Base-by-base conservation (phyloP, 805 yeast species). In the Lipomyces starkeyi region DNA sequence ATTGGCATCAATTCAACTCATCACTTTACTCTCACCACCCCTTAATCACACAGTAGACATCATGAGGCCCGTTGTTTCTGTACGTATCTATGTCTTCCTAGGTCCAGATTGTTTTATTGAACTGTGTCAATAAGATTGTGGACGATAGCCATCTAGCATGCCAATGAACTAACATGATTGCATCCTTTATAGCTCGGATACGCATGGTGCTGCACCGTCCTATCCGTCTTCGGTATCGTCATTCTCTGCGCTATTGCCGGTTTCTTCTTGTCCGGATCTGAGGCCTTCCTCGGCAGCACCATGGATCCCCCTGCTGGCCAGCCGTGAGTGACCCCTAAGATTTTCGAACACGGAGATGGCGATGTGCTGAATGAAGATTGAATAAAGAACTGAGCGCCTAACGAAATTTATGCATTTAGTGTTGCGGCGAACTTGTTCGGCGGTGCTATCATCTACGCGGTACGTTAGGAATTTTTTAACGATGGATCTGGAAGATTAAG, bases 141-240 rank as follows among this genome's bases (percentile, higher is more conserved):
- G 5, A n/a, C 61, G 35, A 29, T 11, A 11, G 22, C 20, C 40
- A 3, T 7, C 20, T 2, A 6, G 49, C 49, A 17, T 17, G 3
- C 49, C 8, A n/a, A 17, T 6, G 49, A 43, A 43, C 49, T 43
- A 17, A 43, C 49, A 7, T 43, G 8, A 43, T 17, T n/a, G 20
- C 22, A 17, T 43, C 49, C 20, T 43, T 6, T 66, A 27, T 56
- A 68, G 71, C 71, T 68, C 69, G 71, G 71, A 52, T 68, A 68
- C 70, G 98, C 99, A 29, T 94, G 97, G 91, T 92, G 91, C 79
- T 94, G 99, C 78, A 94, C 98, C 58, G 85, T 94, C 55, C 83
- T 95, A 58, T 93, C 98, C 61, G 93, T 95, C 17, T 94, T 94
- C 78, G 99, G 96, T 67, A 88, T 94, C 43, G 89, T 92, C 58